Percentiles rank a stretch among this genome's conserved stretches.
Conservation (phyloP, 768 basidiomycete species). For the Mrakia blollopis region DNA sequence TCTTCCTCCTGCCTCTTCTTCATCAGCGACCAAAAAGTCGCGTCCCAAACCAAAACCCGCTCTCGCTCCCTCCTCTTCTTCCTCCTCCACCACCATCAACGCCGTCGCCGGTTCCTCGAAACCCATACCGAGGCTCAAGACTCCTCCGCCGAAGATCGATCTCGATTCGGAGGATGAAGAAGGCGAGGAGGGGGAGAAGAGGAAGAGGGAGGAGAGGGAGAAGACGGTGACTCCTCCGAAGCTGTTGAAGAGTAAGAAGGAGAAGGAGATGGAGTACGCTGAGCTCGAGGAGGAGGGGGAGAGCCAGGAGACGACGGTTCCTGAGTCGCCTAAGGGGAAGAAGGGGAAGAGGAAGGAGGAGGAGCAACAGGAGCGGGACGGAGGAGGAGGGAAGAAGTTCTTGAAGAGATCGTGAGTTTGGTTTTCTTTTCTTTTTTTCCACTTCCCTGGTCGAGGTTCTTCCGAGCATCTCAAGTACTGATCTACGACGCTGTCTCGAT, state of each 20-base stretch:
- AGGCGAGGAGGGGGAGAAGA: not conserved
- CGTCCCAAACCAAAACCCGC: not conserved
- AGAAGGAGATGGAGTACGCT: not conserved
- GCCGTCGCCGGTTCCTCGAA: not conserved
- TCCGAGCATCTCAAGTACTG: no score
- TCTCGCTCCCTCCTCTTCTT: not conserved
- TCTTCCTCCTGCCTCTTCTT: not conserved
- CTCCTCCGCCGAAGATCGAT: not conserved
- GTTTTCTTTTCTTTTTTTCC: not conserved
- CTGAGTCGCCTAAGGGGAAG: not conserved
- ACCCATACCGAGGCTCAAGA: not conserved
- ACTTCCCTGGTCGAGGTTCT: no score
- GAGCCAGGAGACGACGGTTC: not conserved
- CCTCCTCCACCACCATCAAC: not conserved
- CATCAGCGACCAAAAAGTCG: not conserved
- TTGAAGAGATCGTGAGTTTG: constrained; percentile 11
- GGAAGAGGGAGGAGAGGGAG: not conserved
- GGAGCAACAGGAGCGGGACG: not conserved
- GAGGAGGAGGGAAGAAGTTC: not conserved
- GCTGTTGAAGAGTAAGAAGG: not conserved
- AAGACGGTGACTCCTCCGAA: not conserved
- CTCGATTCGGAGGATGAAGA: constrained; percentile 13
- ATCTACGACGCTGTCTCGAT: not conserved
- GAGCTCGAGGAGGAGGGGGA: not conserved
- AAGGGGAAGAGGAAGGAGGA: not conserved